Base-by-base conservation (phyloP, 441 rosid species). In the California macrophylla region DNA sequence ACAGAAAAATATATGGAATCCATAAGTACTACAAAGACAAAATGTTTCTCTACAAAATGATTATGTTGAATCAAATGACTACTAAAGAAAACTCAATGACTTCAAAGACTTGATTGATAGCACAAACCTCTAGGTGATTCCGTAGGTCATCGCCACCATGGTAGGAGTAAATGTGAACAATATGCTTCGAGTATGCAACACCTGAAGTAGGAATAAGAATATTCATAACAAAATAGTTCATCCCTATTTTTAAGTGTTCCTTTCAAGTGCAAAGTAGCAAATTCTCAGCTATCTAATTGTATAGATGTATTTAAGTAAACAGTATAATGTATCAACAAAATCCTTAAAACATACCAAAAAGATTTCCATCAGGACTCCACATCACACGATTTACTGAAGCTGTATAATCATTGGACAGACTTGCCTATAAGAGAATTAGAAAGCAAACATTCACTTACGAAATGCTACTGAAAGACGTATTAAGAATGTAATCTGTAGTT, bases 351-450 rank as follows among this genome's bases (percentile, higher is more conserved):
- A 62, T 85, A 89, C 98, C 96, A 82, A 92, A 87, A 36, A 86
- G 80, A 70, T 73, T 68, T 84, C 96, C 98, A 86, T 89, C 90
- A 26, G 96, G 87, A 77, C 96, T 89, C 98, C 98, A 92, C 61
- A 80, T 81, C 66, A 89, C 98, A 72, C 96, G 91, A 76, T 89
- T 90, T 64, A 90, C 90, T 0, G 93, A 83, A 50, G 81, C 85
- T 58, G 88, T 66, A 69, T 71, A 76, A 77, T 86, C 98, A 76
- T 65, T 85, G 60, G 85, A 71, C 66, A 88, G 64, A 47, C 90
- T 86, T 70, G 87, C 85, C 94, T 89, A 52, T 40, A 71, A 72
- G 69, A 69, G 60, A 68, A 72, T 56, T 67, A 67, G 63, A 69
- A 61, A 10, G 30, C 28, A 73, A 80, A 67, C 45, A 65, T 42